Evolutionary conservation across 2,329 filamentous ascomycete species (phyloP).

Genomic region (Sporothrix inflata): DNA sequence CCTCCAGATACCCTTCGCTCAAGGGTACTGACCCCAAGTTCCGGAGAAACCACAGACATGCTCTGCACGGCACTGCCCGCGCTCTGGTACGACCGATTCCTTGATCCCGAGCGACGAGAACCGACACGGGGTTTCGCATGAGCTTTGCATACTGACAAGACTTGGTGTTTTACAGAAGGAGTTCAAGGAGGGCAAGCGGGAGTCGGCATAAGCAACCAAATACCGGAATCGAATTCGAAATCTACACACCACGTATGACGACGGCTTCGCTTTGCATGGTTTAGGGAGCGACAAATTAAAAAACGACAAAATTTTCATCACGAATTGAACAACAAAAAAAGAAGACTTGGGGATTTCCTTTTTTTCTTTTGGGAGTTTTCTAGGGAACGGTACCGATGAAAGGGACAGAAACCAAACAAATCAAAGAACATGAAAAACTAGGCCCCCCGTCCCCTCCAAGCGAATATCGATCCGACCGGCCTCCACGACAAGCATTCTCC

Average conservation of each 20-base stretch:
- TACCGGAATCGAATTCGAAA: conserved; percentile 21
- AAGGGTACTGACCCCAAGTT: conserved; percentile 99
- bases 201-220: conserved; percentile 40
- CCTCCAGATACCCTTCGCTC: conserved; percentile 96
- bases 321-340: conserved; percentile 23
- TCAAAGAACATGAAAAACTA: conserved; percentile 20
- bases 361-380: conserved; percentile 30
- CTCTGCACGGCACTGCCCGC: conserved; percentile 97
- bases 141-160: conserved; percentile 37
- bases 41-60: conserved; percentile 99
- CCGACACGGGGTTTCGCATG: too few relatives aligned
- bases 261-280: neutral
- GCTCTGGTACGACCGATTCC: conserved; percentile 72
- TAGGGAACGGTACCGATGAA: conserved; percentile 31
- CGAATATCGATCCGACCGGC: neutral
- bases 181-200: conserved; percentile 75
- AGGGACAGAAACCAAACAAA: conserved; percentile 22
- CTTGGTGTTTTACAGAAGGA: conserved; percentile 72
- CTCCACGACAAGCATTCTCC: neutral
- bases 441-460: neutral
- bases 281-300: conserved; percentile 22
- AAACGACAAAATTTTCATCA: conserved; percentile 12
- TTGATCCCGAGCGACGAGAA: neutral
- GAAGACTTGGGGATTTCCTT: conserved; percentile 9
- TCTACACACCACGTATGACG: conserved; percentile 4